phyloP scores from a whole-genome alignment of 164 flowering plant species.

The Stephania cephalantha region DNA sequence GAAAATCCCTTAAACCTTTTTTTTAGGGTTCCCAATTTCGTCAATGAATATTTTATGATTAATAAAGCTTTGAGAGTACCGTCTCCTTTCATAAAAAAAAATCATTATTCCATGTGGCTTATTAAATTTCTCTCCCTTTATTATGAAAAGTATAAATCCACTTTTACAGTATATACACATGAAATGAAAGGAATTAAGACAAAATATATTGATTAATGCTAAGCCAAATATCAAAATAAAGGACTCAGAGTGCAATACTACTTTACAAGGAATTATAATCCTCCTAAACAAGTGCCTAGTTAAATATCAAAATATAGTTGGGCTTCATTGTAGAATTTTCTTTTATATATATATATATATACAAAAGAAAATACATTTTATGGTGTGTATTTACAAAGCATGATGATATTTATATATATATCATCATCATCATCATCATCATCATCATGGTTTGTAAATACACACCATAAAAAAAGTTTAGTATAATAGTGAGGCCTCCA shows the following conservation, averaged over 20 bases:
- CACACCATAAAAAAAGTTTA: not conserved
- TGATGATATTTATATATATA: no score
- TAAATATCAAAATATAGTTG: no score
- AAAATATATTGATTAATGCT: not conserved
- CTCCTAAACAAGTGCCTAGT: not conserved
- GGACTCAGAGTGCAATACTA: not conserved
- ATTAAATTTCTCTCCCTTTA: no score
- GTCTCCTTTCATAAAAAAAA: no score
- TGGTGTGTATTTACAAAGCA: no score
- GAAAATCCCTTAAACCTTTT: not conserved
- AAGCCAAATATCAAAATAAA: not conserved
- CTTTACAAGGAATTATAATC: not conserved
- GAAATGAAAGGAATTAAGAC: not conserved
- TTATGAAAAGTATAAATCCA: no score
- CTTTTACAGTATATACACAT: not conserved
- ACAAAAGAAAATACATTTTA: no score
- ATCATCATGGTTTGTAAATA: not conserved
- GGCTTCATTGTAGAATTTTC: not conserved
- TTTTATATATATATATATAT: no score
- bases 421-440: not conserved
- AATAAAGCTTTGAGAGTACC: no score
- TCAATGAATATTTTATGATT: no score
- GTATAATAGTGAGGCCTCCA: not conserved
- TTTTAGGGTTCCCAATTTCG: no score
- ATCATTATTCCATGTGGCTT: no score